Base-by-base conservation (phyloP, 768 basidiomycete species). In the Postia placenta region DNA sequence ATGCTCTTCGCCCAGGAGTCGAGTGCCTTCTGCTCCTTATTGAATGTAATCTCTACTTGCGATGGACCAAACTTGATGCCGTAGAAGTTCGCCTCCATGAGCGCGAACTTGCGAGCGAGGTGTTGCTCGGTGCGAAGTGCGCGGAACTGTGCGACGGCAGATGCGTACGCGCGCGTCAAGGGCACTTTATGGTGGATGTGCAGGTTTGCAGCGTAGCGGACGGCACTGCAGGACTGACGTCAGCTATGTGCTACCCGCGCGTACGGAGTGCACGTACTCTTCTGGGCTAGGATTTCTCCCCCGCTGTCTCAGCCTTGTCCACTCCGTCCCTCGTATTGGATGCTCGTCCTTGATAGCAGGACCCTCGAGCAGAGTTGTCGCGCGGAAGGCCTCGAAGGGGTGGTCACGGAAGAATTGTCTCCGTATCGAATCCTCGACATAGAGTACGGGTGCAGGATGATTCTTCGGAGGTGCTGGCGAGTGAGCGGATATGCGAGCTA, bases 351-450 rank as follows among this genome's bases (percentile, higher is more conserved):
- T 73, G 43, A 89, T 72, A 15, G 63, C 64, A 17, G 71, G 80
- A 14, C 74, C 74, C 68, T 99, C 96, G 0, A 89, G 79, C 45
- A 99, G 64, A 11, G 78, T 82, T 7, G 74, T 73, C 1, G 92
- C 82, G 37, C 94, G 75, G 67, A 94, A 88, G 1, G 92, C 86
- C 69, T 99, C 94, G 61, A 96, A 96, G 5, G 96, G 93, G 64
- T 96, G 94, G 70, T 99, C 96, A 36, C 74, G 73, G 73, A 94
- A 98, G 74, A 99, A 98, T 64, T 90, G 89, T 47, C 81, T 74
- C 28, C 96, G 82, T 50, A 98, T 71, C 53, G 78, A 74, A 65
- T 99, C 96, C 62, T 95, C 92, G 35, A 87, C 50, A 63, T 93
- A 96, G 47, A 73, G 72, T 44, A 98, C 76, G 11, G 78, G 75